A percentile compares a stretch with the other conserved stretches of the same genome.
Evolutionary conservation across 139 green algal genomes (phyloP).

Genomic region (Closterium sp.): DNA sequence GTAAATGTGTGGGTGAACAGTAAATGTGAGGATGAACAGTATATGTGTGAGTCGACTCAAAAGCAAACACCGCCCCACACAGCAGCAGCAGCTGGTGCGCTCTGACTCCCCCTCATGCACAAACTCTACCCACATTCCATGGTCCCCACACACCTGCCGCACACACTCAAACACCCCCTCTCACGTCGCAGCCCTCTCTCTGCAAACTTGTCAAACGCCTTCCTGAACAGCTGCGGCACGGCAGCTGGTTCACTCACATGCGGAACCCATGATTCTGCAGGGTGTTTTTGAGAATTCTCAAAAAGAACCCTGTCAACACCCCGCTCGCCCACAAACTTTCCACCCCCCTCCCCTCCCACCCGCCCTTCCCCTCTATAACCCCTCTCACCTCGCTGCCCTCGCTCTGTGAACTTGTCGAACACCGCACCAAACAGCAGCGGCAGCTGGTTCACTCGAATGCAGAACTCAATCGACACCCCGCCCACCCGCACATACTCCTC

Average conservation of each 20-base stretch:
- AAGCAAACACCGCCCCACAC: constrained; percentile 36
- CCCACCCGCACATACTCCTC: constrained; percentile 40
- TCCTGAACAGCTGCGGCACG: constrained; percentile 37
- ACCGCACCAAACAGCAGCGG: constrained; percentile 39
- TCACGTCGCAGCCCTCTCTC: constrained; percentile 27
- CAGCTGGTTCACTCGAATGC: constrained; percentile 28
- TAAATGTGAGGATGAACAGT: no score
- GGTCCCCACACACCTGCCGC: no score
- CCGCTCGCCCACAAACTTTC: neutral
- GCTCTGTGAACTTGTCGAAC: constrained; percentile 39
- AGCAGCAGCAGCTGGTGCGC: constrained; percentile 21
- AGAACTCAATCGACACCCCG: constrained; percentile 51
- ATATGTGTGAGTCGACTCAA: no score
- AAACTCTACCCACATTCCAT: no score
- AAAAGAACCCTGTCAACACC: no score
- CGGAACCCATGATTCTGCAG: constrained; percentile 29
- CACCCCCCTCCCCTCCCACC: no score
- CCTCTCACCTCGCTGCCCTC: constrained; percentile 31
- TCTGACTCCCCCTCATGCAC: constrained; percentile 1
- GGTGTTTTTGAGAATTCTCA: no score
- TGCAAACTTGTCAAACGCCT: constrained; percentile 42
- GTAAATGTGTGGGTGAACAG: no score
- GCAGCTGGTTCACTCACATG: constrained; percentile 21
- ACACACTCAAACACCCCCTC: no score
- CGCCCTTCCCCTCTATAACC: no score